Evolutionary conservation across 1,284 basidiomycete species (phyloP).

Genomic region (Sporisorium iseilematis-ciliati): DNA sequence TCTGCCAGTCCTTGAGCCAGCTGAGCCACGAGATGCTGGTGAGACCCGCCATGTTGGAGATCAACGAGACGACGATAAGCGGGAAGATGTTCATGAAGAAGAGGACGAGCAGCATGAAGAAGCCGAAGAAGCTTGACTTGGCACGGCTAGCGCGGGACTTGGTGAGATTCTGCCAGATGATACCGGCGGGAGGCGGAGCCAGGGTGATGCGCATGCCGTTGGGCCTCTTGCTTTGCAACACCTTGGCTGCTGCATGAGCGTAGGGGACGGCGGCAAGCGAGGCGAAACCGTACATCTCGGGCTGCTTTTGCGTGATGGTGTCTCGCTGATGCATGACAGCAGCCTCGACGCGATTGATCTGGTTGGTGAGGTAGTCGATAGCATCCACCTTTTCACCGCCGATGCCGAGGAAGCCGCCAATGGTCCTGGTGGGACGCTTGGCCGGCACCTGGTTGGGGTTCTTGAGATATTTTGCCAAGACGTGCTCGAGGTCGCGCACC

Average conservation of each 20-base stretch:
- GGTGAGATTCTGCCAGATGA: slow-evolving; percentile 67
- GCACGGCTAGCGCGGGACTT: slow-evolving; percentile 46
- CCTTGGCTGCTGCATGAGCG: slow-evolving; percentile 65
- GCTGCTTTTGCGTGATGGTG: slow-evolving; percentile 56
- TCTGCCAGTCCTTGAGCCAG: slow-evolving; percentile 58
- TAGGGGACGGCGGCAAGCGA: slow-evolving; percentile 64
- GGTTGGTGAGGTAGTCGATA: slow-evolving; percentile 60
- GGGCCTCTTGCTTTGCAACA: slow-evolving; percentile 50
- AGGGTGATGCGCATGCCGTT: slow-evolving; percentile 57
- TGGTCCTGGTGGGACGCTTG: slow-evolving; percentile 79
- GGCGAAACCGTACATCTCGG: slow-evolving; percentile 67
- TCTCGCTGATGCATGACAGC: slow-evolving; percentile 72
- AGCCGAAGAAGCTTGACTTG: slow-evolving; percentile 56
- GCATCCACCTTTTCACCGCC: slow-evolving; percentile 78
- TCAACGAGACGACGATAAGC: slow-evolving; percentile 57
- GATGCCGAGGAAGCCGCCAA: slow-evolving; percentile 78
- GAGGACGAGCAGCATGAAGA: slow-evolving; percentile 56
- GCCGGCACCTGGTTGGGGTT: slow-evolving; percentile 80
- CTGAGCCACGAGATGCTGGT: slow-evolving; percentile 41
- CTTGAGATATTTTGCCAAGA: slow-evolving; percentile 83
- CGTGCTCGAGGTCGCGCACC: slow-evolving; percentile 83
- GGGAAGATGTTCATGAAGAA: slow-evolving; percentile 66
- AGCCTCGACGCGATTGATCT: slow-evolving; percentile 61
- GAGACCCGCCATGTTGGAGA: slow-evolving; percentile 65
- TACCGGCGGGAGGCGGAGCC: slow-evolving; percentile 62